phyloP scores from a whole-genome alignment of 2,329 filamentous ascomycete species.

The Aureobasidium pullulans region DNA sequence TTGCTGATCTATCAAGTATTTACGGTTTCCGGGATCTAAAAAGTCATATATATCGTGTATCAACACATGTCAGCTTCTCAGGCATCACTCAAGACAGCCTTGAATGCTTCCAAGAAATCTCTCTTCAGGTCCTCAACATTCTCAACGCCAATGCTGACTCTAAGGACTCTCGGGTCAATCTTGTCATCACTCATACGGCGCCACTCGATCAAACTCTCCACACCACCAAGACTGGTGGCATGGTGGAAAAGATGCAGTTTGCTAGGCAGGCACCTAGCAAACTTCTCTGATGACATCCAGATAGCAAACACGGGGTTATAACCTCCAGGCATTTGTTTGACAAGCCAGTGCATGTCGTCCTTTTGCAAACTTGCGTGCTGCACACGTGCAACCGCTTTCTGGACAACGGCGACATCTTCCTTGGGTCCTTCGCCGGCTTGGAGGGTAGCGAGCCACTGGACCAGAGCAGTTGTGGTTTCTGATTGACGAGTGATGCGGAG shows the following conservation, averaged over 20 bases:
- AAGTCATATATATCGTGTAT: not conserved
- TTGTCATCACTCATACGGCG: conserved; percentile 73
- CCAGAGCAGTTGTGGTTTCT: conserved; percentile 60
- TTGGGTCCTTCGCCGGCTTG: conserved; percentile 32
- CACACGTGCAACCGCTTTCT: conserved; percentile 52
- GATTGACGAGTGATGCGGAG: conserved; percentile 74
- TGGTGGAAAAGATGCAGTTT: conserved; percentile 82
- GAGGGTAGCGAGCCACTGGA: conserved; percentile 59
- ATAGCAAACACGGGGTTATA: conserved; percentile 85
- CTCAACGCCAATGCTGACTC: conserved; percentile 84
- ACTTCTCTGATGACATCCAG: conserved; percentile 50
- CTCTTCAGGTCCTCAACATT: conserved; percentile 72
- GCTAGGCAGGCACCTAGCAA: conserved; percentile 65
- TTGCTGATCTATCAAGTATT: not conserved
- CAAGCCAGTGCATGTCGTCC: conserved; percentile 62
- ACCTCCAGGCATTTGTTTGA: conserved; percentile 82
- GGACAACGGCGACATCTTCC: conserved; percentile 40
- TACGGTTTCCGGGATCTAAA: too few species aligned
- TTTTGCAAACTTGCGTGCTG: conserved; percentile 75
- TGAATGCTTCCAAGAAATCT: conserved; percentile 63
- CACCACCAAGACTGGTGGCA: conserved; percentile 86
- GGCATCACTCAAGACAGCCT: conserved; percentile 36
- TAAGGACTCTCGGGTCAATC: conserved; percentile 65
- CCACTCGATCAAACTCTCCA: conserved; percentile 97
- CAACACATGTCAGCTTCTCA: not conserved